phyloP scores from a whole-genome alignment of 2,329 filamentous ascomycete genomes.

The Diplocarpon mali region DNA sequence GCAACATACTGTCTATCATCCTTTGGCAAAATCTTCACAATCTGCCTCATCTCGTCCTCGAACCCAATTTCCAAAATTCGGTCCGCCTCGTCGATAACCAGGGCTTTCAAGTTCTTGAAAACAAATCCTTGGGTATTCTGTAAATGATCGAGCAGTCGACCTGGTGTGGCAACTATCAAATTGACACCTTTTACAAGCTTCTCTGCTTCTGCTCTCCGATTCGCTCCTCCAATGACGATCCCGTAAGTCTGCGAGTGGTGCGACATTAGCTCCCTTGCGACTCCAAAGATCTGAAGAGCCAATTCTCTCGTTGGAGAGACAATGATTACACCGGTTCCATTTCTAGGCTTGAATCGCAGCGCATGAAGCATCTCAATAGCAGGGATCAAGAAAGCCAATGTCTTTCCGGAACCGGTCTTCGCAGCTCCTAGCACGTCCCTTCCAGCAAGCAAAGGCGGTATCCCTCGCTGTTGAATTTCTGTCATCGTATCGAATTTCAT shows the following conservation, averaged over 20 bases:
- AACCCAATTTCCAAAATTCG: constrained; percentile 95
- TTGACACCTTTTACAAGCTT: constrained; percentile 94
- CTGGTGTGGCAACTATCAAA: constrained; percentile 85
- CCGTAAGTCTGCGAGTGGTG: constrained; percentile 53
- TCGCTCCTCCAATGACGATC: constrained; percentile 92
- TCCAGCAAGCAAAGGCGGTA: constrained; percentile 79
- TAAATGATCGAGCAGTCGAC: constrained; percentile 83
- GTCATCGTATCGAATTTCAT: constrained; percentile 97
- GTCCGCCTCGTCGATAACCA: constrained; percentile 95
- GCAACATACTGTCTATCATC: constrained; percentile 58
- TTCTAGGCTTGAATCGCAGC: constrained; percentile 87
- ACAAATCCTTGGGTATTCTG: constrained; percentile 83
- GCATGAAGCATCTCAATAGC: constrained; percentile 87
- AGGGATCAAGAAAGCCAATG: constrained; percentile 85
- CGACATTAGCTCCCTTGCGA: constrained; percentile 46
- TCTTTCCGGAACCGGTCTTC: constrained; percentile 95
- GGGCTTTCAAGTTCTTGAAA: constrained; percentile 84
- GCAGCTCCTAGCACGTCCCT: constrained; percentile 89
- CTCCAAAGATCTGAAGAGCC: constrained; percentile 91
- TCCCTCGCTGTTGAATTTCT: constrained; percentile 78
- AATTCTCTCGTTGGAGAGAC: constrained; percentile 90
- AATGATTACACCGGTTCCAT: constrained; percentile 84
- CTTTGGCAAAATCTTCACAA: constrained; percentile 85
- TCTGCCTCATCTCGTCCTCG: constrained; percentile 95
- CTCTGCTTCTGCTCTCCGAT: constrained; percentile 79